Evolutionary conservation across 1,139 yeast species (phyloP), one percentile per base, ranked within the genome.

Genomic region (Taphrina wiesneri): DNA sequence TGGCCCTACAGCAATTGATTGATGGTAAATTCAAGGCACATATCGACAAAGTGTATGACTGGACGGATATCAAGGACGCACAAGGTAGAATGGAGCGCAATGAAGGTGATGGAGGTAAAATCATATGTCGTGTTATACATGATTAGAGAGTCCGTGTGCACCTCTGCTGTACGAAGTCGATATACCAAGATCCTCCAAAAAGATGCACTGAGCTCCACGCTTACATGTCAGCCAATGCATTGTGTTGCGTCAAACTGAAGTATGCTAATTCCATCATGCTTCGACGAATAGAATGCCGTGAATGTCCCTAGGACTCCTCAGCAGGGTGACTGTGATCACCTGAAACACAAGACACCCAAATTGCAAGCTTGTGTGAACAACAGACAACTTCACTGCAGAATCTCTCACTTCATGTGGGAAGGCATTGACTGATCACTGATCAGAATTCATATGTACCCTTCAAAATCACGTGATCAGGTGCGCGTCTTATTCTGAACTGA

Each of bases 61-160:
- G 75, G 71, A 65, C 68, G 6, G 70, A 76, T 17, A 67, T 75
- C n/a, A 66, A 61, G 13, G 71, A 70, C 4, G 77, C 79, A 2
- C 77, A 76, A 68, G 67, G 69, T 57, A 70, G 71, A 36, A 70
- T 76, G 71, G 77, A 72, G 57, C 65, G 72, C 32, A 74, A 76
- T 67, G 63, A 65, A 52, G 73, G 76, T 43, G 71, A 66, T 70
- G 79, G 78, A 15, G 65, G 65, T 9, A 75, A 74, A 69, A 72
- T 76, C 34, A 69, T 76, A 25, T 72, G 75, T 45, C 69, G 63
- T 19, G 67, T 73, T 19, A 39, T 39, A 1, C 43, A 39, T 39
- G 43, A 39, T n/a, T 39, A 39, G 43, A n/a, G 13, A 36, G 41
- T 9, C 15, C 4, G 15, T 36, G 5, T 6, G 34, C 6, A 30